phyloP scores from a whole-genome alignment of 2,329 filamentous ascomycete species.

The Anisogramma anomala region DNA sequence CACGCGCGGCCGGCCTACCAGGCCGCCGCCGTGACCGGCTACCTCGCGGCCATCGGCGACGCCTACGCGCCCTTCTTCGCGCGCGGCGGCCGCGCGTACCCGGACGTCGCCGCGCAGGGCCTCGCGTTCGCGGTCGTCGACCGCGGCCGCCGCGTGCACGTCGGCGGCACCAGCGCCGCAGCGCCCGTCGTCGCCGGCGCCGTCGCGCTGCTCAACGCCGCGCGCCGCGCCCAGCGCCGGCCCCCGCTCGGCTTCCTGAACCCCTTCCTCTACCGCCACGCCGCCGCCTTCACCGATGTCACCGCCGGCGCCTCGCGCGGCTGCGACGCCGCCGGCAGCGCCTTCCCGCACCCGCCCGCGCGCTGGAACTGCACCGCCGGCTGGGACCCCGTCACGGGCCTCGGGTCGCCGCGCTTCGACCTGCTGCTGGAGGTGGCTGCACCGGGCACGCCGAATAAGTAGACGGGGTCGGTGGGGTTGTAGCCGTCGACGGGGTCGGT shows the following conservation, averaged over 20 bases:
- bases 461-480: too few species aligned
- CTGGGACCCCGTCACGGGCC: constrained; percentile 19
- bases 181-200: constrained; percentile 28
- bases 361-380: constrained; percentile 30
- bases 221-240: constrained; percentile 24
- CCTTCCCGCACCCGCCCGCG: not conserved
- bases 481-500: too few species aligned
- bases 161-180: constrained; percentile 26
- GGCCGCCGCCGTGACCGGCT: constrained; percentile 21
- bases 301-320: constrained; percentile 16
- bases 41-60: constrained; percentile 26
- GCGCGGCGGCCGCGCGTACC: constrained; percentile 26
- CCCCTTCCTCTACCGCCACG: constrained; percentile 24
- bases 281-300: constrained; percentile 22
- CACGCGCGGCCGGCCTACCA: constrained; percentile 27
- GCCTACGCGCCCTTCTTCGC: constrained; percentile 29
- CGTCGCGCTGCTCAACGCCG: constrained; percentile 31
- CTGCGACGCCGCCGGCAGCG: constrained; percentile 2
- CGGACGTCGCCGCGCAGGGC: constrained; percentile 33
- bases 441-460: constrained; percentile 7
- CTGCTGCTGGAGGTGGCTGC: constrained; percentile 7
- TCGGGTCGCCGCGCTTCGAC: constrained; percentile 12
- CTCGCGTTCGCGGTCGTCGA: constrained; percentile 35
- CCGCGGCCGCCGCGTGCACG: constrained; percentile 18
- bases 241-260: constrained; percentile 28